Evolutionary conservation across 257 asterid species (phyloP).

Genomic region (Solanum raphanifolium): DNA sequence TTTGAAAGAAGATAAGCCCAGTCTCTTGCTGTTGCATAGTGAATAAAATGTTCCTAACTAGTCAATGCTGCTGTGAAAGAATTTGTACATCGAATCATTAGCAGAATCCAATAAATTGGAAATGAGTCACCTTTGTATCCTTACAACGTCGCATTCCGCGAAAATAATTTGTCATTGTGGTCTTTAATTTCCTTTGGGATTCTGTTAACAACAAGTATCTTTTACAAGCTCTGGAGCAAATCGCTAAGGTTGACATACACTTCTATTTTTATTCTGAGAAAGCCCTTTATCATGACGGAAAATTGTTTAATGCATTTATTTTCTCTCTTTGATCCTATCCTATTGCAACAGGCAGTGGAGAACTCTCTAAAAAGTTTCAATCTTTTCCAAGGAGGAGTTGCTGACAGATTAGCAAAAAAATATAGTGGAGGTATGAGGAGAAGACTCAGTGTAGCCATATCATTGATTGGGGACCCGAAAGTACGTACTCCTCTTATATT

Average conservation of each 20-base stretch:
- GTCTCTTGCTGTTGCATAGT: neutral
- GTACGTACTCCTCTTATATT: neutral
- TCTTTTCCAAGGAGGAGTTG: conserved; percentile 80
- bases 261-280: neutral
- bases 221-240: neutral
- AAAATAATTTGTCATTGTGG: neutral
- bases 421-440: conserved; percentile 41
- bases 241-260: neutral
- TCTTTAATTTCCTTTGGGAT: neutral
- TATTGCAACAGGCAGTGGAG: conserved; percentile 67
- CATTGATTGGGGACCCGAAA: conserved; percentile 34
- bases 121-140: neutral
- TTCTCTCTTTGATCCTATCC: neutral
- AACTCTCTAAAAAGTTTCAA: conserved; percentile 89
- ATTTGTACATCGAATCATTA: neutral
- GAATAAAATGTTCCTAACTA: neutral
- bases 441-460: conserved; percentile 31
- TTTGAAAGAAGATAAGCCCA: neutral
- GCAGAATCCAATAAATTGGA: neutral
- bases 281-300: neutral
- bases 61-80: neutral
- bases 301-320: neutral
- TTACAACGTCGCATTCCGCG: neutral
- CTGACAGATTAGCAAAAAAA: conserved; percentile 76
- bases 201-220: neutral